phyloP scores from a whole-genome alignment of 2,329 filamentous ascomycete species.

The Epichloe elymi region DNA sequence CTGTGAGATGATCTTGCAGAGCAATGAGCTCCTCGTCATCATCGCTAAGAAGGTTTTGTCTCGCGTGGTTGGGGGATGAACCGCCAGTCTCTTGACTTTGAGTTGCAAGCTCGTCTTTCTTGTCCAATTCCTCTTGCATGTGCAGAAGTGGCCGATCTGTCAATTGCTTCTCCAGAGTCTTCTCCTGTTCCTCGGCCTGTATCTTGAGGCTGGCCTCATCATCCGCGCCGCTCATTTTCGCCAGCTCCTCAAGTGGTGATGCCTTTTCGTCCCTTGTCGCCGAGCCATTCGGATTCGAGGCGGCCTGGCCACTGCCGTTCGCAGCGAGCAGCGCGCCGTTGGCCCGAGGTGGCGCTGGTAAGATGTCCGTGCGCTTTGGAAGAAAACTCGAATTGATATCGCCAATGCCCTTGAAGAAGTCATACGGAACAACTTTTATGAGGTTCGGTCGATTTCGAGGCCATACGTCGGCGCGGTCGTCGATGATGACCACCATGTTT shows the following conservation, averaged over 20 bases:
- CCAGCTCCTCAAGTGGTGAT: conserved; percentile 55
- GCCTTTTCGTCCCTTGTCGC: conserved; percentile 13
- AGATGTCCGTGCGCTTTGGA: conserved; percentile 56
- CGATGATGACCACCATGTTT: conserved; percentile 98
- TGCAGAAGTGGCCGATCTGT: conserved; percentile 81
- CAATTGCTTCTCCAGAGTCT: conserved; percentile 76
- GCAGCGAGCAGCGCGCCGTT: conserved; percentile 10
- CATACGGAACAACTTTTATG: conserved; percentile 88
- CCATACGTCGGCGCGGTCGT: conserved; percentile 95
- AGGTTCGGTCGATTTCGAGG: conserved; percentile 78
- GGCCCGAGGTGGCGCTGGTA: conserved; percentile 19
- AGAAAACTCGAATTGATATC: conserved; percentile 98
- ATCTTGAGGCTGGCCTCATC: conserved; percentile 55
- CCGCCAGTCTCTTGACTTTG: conserved; percentile 15
- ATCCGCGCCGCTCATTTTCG: conserved; percentile 61
- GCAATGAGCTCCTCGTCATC: conserved; percentile 72
- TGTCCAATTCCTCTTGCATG: conserved; percentile 82
- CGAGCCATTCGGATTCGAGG: neutral
- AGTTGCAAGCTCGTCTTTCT: conserved; percentile 43
- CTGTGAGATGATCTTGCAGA: conserved; percentile 62
- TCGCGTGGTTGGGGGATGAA: conserved; percentile 24
- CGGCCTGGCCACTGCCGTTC: neutral
- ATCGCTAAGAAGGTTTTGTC: conserved; percentile 72
- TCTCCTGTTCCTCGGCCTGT: conserved; percentile 76
- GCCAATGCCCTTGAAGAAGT: conserved; percentile 95